Conservation (phyloP, 371 early-diverging fungal genomes). For the Apophysomyces elegans region DNA sequence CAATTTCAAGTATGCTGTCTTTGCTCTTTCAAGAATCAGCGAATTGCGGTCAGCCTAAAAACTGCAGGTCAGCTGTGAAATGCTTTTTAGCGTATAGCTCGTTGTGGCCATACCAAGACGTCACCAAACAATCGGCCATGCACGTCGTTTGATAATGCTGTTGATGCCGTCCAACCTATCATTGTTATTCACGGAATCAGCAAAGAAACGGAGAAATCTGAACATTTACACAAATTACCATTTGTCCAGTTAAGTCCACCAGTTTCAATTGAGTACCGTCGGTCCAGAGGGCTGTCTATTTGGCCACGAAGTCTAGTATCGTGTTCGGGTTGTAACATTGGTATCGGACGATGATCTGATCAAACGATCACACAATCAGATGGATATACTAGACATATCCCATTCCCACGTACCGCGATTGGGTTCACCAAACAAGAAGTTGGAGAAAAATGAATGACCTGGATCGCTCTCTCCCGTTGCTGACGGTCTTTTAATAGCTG, state of each 20-base stretch:
- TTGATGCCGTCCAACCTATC: slow-evolving; percentile 46
- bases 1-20: slow-evolving; percentile 36
- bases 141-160: slow-evolving; percentile 39
- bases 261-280: slow-evolving; percentile 21
- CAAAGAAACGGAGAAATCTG: not conserved
- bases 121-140: slow-evolving; percentile 45
- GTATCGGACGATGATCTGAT: slow-evolving; percentile 9
- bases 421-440: slow-evolving; percentile 48
- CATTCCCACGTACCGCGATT: slow-evolving; percentile 11
- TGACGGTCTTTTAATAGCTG: slow-evolving; percentile 15
- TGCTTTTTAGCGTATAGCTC: not conserved
- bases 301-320: slow-evolving; percentile 1
- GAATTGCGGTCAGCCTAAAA: slow-evolving; percentile 26
- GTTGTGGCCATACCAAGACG: slow-evolving; percentile 31
- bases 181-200: not conserved
- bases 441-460: slow-evolving; percentile 45
- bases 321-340: slow-evolving; percentile 7
- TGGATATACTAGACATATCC: not conserved
- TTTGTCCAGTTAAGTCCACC: slow-evolving; percentile 22
- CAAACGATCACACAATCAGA: not conserved
- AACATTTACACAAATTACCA: slow-evolving; percentile 13
- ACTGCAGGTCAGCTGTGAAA: not conserved
- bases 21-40: slow-evolving; percentile 36
- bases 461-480: slow-evolving; percentile 12
- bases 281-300: slow-evolving; percentile 16